Base-by-base conservation (phyloP, 495 filamentous ascomycete species). In the Rusavskia elegans region DNA sequence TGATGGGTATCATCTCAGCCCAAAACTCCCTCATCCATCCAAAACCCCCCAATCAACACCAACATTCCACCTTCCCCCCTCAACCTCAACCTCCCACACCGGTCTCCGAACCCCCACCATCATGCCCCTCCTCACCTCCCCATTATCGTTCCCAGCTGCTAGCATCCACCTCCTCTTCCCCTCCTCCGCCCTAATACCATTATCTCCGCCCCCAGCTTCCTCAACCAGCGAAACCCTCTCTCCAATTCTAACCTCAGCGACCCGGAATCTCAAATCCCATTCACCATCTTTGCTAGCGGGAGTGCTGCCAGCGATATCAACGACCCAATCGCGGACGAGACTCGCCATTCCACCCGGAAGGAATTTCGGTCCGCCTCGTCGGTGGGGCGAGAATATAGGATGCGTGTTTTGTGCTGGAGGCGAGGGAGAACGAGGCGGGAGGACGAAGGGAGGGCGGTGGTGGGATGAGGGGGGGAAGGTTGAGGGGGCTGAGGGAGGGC, bases 381-480 rank as follows among this genome's bases (percentile, higher is more conserved):
- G 19, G 8, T 46, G 44, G 23, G 44, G 44, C 5, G 44, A 46
- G 44, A 46, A 46, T 3, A 46, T 46, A 5, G 20, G 14, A 11
- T 46, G 14, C 11, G 21, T 23, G 4, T 0, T 17, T 25, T 17
- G 23, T 17, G 20, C 20, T 16, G 44, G 44, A 29, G 41, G 41
- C 0, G 44, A 32, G 48, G 46, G 49, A 20, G 49, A 29, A 6
- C 35, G 35, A 2, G n/a, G 49, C 4, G 49, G 35, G 35, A 41
- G 35, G 35, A 30, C 3, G 49, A 29, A 40, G 13, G 16, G 36
- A 5, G 35, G 49, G 16, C 9, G 59, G 51, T 57, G 53, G 44
- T 51, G 42, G 23, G n/a, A n/a, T n/a, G n/a, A n/a, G n/a, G n/a
- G n/a, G n/a, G 49, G 55, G 38, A 55, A 54, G 49, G 53, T 49